Conservation (phyloP, 441 rosid species). For the Croton laevigatus region DNA sequence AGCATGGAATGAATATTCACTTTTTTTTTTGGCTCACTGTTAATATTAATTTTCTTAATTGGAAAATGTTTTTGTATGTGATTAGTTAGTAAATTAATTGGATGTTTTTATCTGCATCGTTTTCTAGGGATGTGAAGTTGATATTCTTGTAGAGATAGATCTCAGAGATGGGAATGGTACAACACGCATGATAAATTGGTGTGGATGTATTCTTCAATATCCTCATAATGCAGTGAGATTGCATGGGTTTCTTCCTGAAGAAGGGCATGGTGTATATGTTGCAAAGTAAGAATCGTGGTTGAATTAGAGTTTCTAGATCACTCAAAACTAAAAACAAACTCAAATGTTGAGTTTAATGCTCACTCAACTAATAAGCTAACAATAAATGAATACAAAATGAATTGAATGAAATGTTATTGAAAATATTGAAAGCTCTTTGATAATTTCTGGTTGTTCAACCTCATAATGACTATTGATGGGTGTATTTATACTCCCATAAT, state of each 20-base stretch:
- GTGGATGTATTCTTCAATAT: conserved; percentile 90
- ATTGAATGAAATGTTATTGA: no score
- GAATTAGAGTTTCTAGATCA: no score
- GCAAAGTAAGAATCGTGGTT: conserved; percentile 45
- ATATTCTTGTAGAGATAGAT: conserved; percentile 78
- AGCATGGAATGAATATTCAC: conserved; percentile 3
- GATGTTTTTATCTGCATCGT: conserved; percentile 23
- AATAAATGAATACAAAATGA: no score
- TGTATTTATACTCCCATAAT: no score
- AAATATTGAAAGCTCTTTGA: no score
- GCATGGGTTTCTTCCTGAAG: conserved; percentile 97
- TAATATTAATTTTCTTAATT: background rate
- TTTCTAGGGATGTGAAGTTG: conserved; percentile 74
- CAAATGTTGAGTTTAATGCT: no score
- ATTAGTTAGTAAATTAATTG: conserved; percentile 9
- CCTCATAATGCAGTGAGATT: conserved; percentile 96
- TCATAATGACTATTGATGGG: no score
- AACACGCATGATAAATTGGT: conserved; percentile 77
- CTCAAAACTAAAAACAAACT: no score
- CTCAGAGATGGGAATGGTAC: conserved; percentile 93
- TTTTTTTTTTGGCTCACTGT: background rate
- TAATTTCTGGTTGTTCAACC: no score
- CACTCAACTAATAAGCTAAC: no score
- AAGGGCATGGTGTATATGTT: conserved; percentile 94
- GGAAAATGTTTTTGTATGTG: background rate